Evolutionary conservation across 2,329 filamentous ascomycete species (phyloP).

Genomic region (Ophiostoma triangulosporum): DNA sequence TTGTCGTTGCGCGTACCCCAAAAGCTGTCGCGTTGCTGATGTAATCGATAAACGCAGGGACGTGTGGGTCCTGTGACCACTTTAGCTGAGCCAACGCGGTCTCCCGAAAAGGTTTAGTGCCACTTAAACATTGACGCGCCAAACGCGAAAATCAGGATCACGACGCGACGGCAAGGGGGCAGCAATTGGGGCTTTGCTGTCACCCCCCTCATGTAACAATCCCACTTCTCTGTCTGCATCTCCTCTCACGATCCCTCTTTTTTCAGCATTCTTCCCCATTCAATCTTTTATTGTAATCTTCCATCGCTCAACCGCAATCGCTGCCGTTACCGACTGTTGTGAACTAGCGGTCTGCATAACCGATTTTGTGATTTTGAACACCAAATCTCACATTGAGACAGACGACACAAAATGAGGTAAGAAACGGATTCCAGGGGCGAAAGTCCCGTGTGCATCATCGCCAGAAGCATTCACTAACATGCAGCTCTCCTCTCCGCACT

Average conservation of each 20-base stretch:
- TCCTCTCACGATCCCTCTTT: background rate
- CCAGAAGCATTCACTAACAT: background rate
- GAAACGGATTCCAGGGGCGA: background rate
- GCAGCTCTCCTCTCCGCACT: constrained; percentile 68
- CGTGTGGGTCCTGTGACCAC: constrained; percentile 1
- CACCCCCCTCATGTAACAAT: constrained; percentile 5
- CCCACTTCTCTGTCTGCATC: background rate
- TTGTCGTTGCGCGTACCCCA: background rate
- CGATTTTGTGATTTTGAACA: background rate
- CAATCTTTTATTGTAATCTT: background rate
- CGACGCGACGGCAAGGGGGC: constrained; percentile 3
- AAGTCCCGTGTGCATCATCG: background rate
- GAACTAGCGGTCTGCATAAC: background rate
- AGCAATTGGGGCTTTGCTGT: background rate
- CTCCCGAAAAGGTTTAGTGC: constrained; percentile 19
- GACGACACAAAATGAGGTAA: background rate
- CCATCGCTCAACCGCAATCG: background rate
- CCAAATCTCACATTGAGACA: background rate
- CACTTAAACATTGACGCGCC: constrained; percentile 27
- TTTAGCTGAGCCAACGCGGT: background rate
- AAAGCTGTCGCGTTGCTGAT: background rate
- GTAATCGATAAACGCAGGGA: background rate
- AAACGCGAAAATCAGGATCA: constrained; percentile 8
- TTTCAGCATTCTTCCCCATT: constrained; percentile 1
- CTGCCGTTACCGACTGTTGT: background rate